These are phyloP conservation scores for Suillus sp. DNA, from an alignment of 768 basidiomycete genomes.

Conservation along the genomic window DNA sequence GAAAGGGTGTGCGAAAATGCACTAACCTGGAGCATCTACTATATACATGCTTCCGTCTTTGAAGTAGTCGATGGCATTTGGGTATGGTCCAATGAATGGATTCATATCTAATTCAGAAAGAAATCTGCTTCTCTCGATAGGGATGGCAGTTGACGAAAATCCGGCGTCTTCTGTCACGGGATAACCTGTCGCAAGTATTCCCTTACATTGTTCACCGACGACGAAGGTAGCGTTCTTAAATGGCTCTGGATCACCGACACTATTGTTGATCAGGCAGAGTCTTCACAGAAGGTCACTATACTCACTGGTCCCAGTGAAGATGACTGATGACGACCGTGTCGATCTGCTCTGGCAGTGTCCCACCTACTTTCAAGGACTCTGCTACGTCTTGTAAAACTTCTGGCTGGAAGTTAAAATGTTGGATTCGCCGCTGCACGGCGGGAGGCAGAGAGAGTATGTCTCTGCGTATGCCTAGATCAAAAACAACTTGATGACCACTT, in stretches of 20 bases:
- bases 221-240: slow-evolving; percentile 52
- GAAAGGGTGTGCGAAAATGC: background rate
- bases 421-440: slow-evolving; percentile 18
- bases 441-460: slow-evolving; percentile 48
- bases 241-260: slow-evolving; percentile 46
- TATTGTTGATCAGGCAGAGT: slow-evolving; percentile 4
- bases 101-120: slow-evolving; percentile 36
- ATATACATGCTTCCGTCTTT: slow-evolving; percentile 62
- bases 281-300: slow-evolving; percentile 1
- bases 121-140: slow-evolving; percentile 41
- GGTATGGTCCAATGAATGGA: slow-evolving; percentile 51
- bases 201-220: slow-evolving; percentile 43
- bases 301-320: slow-evolving; percentile 51
- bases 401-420: slow-evolving; percentile 25
- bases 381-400: slow-evolving; percentile 11
- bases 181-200: slow-evolving; percentile 42
- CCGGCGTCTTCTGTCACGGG: slow-evolving; percentile 40
- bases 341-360: slow-evolving; percentile 44
- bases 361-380: slow-evolving; percentile 54
- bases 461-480: slow-evolving; percentile 60
- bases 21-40: slow-evolving; percentile 50
- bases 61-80: slow-evolving; percentile 52
- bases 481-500: slow-evolving; percentile 42
- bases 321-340: slow-evolving; percentile 52
- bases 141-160: slow-evolving; percentile 39